These are phyloP conservation scores for Talaromyces sp. DNA, from an alignment of 2,329 filamentous ascomycete species.

Conservation along the genomic window DNA sequence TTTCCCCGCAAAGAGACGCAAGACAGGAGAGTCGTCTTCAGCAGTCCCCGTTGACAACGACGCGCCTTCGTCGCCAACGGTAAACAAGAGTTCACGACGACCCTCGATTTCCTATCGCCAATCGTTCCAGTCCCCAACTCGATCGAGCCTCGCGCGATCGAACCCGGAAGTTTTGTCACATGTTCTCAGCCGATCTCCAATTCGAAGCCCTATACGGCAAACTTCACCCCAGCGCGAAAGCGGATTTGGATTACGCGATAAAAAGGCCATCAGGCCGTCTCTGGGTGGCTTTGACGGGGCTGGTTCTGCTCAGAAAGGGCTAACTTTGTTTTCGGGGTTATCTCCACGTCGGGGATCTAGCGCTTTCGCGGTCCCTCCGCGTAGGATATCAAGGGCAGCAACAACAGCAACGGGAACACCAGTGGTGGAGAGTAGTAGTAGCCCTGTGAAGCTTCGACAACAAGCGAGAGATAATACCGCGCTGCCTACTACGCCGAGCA, in stretches of 20 bases:
- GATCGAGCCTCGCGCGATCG: constrained; percentile 57
- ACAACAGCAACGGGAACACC: neutral
- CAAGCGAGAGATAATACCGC: neutral
- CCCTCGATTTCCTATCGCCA: constrained; percentile 37
- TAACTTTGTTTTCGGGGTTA: constrained; percentile 10
- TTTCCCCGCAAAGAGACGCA: constrained; percentile 60
- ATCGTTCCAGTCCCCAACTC: constrained; percentile 64
- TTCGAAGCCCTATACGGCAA: constrained; percentile 24
- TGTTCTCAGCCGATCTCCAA: constrained; percentile 36
- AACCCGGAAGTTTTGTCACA: constrained; percentile 55
- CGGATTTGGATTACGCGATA: constrained; percentile 28
- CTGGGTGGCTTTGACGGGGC: constrained; percentile 22
- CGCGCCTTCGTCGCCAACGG: constrained; percentile 26
- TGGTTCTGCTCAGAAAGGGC: constrained; percentile 14
- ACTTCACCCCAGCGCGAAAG: constrained; percentile 15
- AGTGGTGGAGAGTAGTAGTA: constrained; percentile 5
- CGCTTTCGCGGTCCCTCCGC: constrained; percentile 32
- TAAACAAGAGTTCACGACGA: constrained; percentile 14
- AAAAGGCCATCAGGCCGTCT: constrained; percentile 34
- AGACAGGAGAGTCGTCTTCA: constrained; percentile 51
- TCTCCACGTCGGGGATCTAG: constrained; percentile 25
- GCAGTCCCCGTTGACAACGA: constrained; percentile 39
- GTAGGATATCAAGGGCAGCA: constrained; percentile 26
- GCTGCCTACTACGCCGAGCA: neutral
- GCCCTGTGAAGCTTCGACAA: neutral